Percentiles rank a stretch among this genome's conserved stretches.
These are phyloP conservation scores for Trifolium pratense DNA, from an alignment of 306 rosid genomes.

Conservation along the genomic window DNA sequence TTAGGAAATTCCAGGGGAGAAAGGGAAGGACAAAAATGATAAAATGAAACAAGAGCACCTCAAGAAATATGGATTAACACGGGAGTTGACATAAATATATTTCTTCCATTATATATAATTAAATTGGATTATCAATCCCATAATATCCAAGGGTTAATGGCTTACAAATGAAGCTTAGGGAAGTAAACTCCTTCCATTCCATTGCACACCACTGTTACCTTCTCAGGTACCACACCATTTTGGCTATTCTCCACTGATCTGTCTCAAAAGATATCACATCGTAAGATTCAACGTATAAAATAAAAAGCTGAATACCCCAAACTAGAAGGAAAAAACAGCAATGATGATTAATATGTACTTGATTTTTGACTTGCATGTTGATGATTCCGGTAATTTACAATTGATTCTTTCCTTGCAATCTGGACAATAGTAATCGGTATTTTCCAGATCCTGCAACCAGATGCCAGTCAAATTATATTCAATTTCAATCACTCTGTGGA, in stretches of 20 bases:
- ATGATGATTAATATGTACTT: slow-evolving; percentile 52
- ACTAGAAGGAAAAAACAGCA: slow-evolving; percentile 36
- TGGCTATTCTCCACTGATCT: slow-evolving; percentile 54
- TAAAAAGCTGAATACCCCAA: slow-evolving; percentile 7
- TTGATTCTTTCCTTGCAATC: slow-evolving; percentile 69
- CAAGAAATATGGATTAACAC: slow-evolving; percentile 33
- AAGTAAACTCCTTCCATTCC: slow-evolving; percentile 90
- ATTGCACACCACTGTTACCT: slow-evolving; percentile 82
- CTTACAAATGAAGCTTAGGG: slow-evolving; percentile 89
- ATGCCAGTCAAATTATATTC: slow-evolving; percentile 34
- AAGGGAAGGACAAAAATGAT: slow-evolving; percentile 13
- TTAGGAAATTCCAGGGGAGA: not conserved
- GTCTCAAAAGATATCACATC: slow-evolving; percentile 44
- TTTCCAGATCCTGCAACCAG: slow-evolving; percentile 73
- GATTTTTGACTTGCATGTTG: slow-evolving; percentile 50
- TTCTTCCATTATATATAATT: slow-evolving; percentile 17
- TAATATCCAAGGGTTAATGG: slow-evolving; percentile 36
- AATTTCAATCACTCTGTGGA: slow-evolving; percentile 12
- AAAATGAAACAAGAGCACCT: slow-evolving; percentile 14
- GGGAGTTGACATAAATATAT: not conserved
- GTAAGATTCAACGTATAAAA: slow-evolving; percentile 42
- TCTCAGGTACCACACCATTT: slow-evolving; percentile 57
- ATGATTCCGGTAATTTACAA: slow-evolving; percentile 48
- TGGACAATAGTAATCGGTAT: slow-evolving; percentile 85
- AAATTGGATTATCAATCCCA: slow-evolving; percentile 27